Evolutionary conservation across 2,329 filamentous ascomycete species (phyloP).

Genomic region (Microdochium bolleyi): DNA sequence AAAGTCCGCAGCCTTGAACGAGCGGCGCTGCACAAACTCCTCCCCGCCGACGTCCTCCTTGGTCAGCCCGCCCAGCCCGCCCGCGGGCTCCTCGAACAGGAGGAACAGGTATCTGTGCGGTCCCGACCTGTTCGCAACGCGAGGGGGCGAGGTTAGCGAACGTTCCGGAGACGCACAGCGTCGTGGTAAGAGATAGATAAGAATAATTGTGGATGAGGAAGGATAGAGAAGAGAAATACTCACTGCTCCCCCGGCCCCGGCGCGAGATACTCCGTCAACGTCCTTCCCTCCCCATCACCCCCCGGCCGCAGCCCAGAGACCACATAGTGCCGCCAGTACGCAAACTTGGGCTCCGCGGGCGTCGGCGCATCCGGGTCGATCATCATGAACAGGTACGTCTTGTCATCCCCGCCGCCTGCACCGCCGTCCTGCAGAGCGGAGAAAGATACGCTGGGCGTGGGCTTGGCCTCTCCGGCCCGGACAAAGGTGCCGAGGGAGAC

Average conservation of each 20-base stretch:
- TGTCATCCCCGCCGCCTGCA: slow-evolving; percentile 12
- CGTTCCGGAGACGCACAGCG: too few relatives aligned
- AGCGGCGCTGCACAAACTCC: slow-evolving; percentile 34
- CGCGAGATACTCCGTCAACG: slow-evolving; percentile 33
- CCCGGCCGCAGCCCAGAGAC: slow-evolving; percentile 28
- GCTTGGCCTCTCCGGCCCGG: slow-evolving; percentile 26
- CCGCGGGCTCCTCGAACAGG: slow-evolving; percentile 30
- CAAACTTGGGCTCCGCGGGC: slow-evolving; percentile 44
- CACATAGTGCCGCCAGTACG: slow-evolving; percentile 48
- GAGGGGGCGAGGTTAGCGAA: too few relatives aligned
- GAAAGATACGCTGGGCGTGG: slow-evolving; percentile 26
- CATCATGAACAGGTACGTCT: slow-evolving; percentile 37
- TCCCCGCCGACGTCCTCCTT: slow-evolving; percentile 37
- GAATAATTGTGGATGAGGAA: neutral
- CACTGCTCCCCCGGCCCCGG: slow-evolving; percentile 38
- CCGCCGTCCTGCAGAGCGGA: slow-evolving; percentile 13
- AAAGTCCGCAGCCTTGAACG: slow-evolving; percentile 30
- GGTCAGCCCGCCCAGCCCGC: slow-evolving; percentile 17
- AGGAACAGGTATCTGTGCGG: slow-evolving; percentile 40
- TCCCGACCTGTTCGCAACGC: slow-evolving; percentile 24
- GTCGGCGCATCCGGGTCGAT: slow-evolving; percentile 48
- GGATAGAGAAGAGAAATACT: slow-evolving; percentile 9
- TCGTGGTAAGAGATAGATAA: neutral
- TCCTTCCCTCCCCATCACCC: neutral
- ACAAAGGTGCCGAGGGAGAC: slow-evolving; percentile 29